Conservation (phyloP, 805 yeast species). For the Barnettozyma siamensis region DNA sequence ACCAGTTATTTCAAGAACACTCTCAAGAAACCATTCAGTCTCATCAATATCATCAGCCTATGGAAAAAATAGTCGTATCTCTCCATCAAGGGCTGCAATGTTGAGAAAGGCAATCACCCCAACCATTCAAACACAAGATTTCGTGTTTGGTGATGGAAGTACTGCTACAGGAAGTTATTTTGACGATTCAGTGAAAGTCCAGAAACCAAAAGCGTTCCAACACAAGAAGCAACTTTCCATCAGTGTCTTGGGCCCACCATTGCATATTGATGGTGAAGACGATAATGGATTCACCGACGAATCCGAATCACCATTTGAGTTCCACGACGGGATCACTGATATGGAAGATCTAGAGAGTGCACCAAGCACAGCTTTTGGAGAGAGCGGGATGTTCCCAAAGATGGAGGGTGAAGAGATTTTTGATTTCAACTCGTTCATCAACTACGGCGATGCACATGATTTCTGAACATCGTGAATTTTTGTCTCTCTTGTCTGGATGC, state of each 20-base stretch:
- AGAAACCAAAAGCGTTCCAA: constrained; percentile 10
- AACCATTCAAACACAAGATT: constrained; percentile 13
- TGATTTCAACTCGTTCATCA: constrained; percentile 22
- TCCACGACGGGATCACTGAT: constrained; percentile 1
- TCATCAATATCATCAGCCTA: constrained; percentile 19
- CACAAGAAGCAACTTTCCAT: constrained; percentile 11
- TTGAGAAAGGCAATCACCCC: constrained; percentile 20
- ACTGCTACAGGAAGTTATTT: constrained; percentile 8
- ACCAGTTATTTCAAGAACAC: constrained; percentile 2
- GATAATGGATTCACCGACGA: constrained; percentile 8
- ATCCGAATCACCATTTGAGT: constrained; percentile 10
- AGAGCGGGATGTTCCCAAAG: not conserved
- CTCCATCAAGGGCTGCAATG: constrained; percentile 19
- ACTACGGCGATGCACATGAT: constrained; percentile 12
- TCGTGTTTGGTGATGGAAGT: constrained; percentile 17
- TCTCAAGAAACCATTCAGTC: constrained; percentile 21
- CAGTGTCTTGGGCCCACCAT: constrained; percentile 20
- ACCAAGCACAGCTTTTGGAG: constrained; percentile 2
- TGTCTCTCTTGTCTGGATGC: no score
- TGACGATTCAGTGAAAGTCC: constrained; percentile 11
- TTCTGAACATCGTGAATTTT: not conserved
- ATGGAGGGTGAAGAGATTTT: constrained; percentile 16
- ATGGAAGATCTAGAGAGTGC: constrained; percentile 1
- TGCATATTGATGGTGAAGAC: constrained; percentile 10
- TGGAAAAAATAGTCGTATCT: constrained; percentile 13